Conservation (phyloP, 225 moss, liverwort and hornwort genomes). For the Physcomitrium patens region DNA sequence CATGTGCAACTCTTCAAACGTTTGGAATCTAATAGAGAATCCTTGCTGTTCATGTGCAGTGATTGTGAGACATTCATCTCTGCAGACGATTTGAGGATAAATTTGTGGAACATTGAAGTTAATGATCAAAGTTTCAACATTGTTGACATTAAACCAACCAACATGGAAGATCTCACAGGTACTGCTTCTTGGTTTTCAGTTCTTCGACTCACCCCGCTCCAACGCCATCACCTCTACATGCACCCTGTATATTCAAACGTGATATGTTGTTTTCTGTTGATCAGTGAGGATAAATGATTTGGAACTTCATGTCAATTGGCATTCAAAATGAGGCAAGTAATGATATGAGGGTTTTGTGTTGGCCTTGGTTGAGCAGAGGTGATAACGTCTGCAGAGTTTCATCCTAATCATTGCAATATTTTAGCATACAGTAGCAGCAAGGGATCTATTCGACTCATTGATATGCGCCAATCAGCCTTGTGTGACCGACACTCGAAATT, state of each 20-base stretch:
- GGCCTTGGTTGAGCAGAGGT: constrained; percentile 75
- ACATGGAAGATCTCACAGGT: constrained; percentile 99
- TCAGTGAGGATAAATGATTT: constrained; percentile 12
- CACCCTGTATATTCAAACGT: not conserved
- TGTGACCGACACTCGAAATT: constrained; percentile 98
- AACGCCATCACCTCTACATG: not conserved
- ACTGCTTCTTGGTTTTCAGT: constrained; percentile 4
- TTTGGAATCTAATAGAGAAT: constrained; percentile 9
- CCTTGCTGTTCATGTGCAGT: constrained; percentile 51
- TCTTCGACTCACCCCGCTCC: not conserved
- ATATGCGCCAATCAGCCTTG: constrained; percentile 99
- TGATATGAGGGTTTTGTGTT: constrained; percentile 19
- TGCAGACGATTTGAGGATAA: constrained; percentile 99
- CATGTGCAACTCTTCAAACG: not conserved
- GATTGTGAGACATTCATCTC: constrained; percentile 99
- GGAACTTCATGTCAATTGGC: constrained; percentile 9
- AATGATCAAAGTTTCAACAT: constrained; percentile 99
- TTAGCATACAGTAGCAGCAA: constrained; percentile 99
- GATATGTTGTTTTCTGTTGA: not conserved
- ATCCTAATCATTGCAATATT: constrained; percentile 95
- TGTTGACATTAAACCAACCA: constrained; percentile 99
- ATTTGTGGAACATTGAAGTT: constrained; percentile 98
- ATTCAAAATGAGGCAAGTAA: constrained; percentile 15
- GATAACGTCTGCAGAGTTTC: constrained; percentile 98
- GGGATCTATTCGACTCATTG: constrained; percentile 98